Base-by-base conservation (phyloP, 306 rosid species). In the Senna tora region DNA sequence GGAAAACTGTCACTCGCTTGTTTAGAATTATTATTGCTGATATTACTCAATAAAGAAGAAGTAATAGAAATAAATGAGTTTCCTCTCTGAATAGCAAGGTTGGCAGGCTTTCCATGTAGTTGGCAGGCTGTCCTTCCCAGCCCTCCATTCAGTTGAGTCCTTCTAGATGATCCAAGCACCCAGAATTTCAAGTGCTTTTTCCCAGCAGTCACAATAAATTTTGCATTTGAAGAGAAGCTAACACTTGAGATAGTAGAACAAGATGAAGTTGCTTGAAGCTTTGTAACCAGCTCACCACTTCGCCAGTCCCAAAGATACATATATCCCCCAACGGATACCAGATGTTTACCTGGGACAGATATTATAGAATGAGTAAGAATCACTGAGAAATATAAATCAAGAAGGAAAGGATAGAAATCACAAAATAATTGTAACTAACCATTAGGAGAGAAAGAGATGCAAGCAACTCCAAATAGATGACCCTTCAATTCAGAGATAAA, bases 261-360 rank as follows among this genome's bases (percentile, higher is more conserved):
- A 79, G 91, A 84, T 76, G 96, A 88, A 70, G 86, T 75, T 74
- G 86, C 90, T 81, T 83, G 89, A 83, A 86, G 79, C 87, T 88
- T 90, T 45, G 91, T 75, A 69, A 84, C 46, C 75, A 90, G 75
- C 66, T 50, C 66, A 55, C 84, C 80, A 63, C 66, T 86, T 57
- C 76, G 83, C 92, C 93, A 88, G 72, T 86, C 84, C 96, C 96
- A 90, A 58, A 90, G 83, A 76, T 75, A 78, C 65, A 90, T 84
- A 66, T 82, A 88, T 49, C 81, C 90, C 25, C 91, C 93, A 75
- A 86, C 96, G 28, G 93, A 86, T 49, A 79, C 93, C 68, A 87
- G 75, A 81, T 88, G 85, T 72, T 84, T 83, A 61, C 90, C 91
- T 90, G 45, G 19, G 74, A 80, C 75, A 80, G 74, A 73, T 55